Evolutionary conservation across 306 rosid species (phyloP).

Genomic region (Alnus glutinosa): DNA sequence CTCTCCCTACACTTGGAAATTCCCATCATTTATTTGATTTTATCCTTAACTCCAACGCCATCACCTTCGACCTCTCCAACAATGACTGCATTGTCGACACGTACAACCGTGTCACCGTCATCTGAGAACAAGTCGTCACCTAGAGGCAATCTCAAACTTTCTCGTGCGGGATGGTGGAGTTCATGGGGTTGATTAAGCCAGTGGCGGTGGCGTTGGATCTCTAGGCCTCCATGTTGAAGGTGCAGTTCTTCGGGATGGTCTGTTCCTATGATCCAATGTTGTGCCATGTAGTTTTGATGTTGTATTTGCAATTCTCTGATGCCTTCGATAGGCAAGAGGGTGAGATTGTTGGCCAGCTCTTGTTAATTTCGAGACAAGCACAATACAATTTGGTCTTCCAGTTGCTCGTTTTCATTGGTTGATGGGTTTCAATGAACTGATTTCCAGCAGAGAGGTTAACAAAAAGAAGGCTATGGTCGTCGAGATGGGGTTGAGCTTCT

Average conservation of each 20-base stretch:
- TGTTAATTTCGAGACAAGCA: constrained; percentile 66
- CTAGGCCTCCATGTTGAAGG: constrained; percentile 87
- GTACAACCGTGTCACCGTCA: constrained; percentile 64
- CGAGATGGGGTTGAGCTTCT: constrained; percentile 49
- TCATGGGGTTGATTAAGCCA: constrained; percentile 63
- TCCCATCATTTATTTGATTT: no score
- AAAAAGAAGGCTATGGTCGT: constrained; percentile 37
- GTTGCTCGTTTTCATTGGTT: constrained; percentile 83
- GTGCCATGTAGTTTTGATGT: constrained; percentile 75
- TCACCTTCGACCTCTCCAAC: constrained; percentile 82
- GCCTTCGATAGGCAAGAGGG: constrained; percentile 83
- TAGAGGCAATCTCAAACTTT: constrained; percentile 75
- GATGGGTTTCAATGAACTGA: constrained; percentile 67
- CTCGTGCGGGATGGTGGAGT: constrained; percentile 84
- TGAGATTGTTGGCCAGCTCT: constrained; percentile 57
- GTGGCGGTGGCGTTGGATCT: constrained; percentile 75
- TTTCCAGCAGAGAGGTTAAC: constrained; percentile 39
- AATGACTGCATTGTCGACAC: constrained; percentile 79
- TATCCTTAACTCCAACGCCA: constrained; percentile 64
- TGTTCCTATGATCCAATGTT: constrained; percentile 74
- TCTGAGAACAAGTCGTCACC: constrained; percentile 86
- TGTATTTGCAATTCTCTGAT: constrained; percentile 67
- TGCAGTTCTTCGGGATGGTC: constrained; percentile 88
- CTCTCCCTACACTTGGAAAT: no score
- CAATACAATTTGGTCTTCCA: constrained; percentile 78